Evolutionary conservation across 2,329 filamentous ascomycete genomes (phyloP).

Genomic region (Diaporthe helianthi): DNA sequence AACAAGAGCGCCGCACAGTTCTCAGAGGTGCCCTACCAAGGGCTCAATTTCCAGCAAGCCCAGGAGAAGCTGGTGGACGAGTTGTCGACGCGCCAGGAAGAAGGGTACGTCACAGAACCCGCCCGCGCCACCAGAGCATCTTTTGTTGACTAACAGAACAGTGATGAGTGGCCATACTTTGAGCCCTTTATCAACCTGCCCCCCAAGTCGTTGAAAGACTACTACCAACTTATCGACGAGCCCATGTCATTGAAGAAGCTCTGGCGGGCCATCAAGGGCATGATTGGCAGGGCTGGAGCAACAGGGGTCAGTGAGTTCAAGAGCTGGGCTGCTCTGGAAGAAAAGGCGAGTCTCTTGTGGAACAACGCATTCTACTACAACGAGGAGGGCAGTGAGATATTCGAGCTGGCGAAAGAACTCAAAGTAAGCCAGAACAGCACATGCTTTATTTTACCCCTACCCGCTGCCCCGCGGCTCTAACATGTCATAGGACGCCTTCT

Average conservation of each 20-base stretch:
- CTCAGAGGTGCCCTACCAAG: slow-evolving; percentile 68
- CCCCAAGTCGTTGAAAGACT: slow-evolving; percentile 78
- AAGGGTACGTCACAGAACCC: slow-evolving; percentile 55
- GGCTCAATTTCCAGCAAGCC: slow-evolving; percentile 80
- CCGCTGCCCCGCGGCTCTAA: slow-evolving; percentile 31
- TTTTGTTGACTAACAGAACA: slow-evolving; percentile 46
- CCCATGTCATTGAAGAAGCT: slow-evolving; percentile 81
- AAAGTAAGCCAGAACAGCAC: slow-evolving; percentile 61
- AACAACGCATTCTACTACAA: slow-evolving; percentile 89
- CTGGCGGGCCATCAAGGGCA: slow-evolving; percentile 77
- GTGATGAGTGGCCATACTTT: slow-evolving; percentile 73
- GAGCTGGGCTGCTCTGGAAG: slow-evolving; percentile 82
- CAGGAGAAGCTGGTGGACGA: slow-evolving; percentile 86
- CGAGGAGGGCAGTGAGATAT: slow-evolving; percentile 88
- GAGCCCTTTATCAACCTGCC: slow-evolving; percentile 82
- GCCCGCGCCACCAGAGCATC: neutral
- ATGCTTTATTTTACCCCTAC: neutral
- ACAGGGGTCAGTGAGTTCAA: slow-evolving; percentile 75
- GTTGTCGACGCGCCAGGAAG: slow-evolving; percentile 72
- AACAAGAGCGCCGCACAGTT: slow-evolving; percentile 60
- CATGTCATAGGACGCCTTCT: slow-evolving; percentile 67
- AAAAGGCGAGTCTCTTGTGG: slow-evolving; percentile 83
- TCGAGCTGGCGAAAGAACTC: slow-evolving; percentile 76
- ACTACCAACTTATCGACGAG: slow-evolving; percentile 83
- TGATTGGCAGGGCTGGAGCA: slow-evolving; percentile 70